Evolutionary conservation across 495 filamentous ascomycete genomes (phyloP), one percentile per base, ranked within the genome.

Genomic region (Lasiosphaeria hispida): DNA sequence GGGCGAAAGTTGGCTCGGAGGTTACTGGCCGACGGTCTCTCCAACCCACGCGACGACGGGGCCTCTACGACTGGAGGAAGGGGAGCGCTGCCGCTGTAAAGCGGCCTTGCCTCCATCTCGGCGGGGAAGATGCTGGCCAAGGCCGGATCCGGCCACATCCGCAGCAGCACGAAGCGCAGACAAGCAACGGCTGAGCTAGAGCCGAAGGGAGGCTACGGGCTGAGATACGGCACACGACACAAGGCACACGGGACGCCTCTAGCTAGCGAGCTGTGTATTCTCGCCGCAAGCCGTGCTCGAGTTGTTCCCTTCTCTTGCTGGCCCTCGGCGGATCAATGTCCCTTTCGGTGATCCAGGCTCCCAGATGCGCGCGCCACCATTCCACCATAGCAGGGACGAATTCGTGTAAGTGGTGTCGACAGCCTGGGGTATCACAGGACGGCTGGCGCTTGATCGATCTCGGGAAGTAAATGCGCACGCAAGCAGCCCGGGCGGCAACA

Each of bases 1-100:
- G 64, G 48, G 13, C 63, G 69, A 41, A 66, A 66, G 37, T 65
- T 52, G 38, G 60, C 40, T 23, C 71, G 67, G 10, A 69, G 60
- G 52, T 61, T 69, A 55, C 60, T 55, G 19, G 63, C 57, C 8
- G 66, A 60, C 9, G 58, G 30, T 19, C 61, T 61, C 39, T 69
- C 66, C 34, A 60, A 23, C 53, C 54, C 58, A 13, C 62, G 59
- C 43, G 58, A 38, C 44, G 60, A 58, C 6, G 66, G 58, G 5
- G 55, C 33, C 44, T 69, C 69, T 50, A 67, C 61, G 44, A 70
- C 43, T 7, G 69, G 47, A 34, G 67, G 50, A 10, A 68, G 58
- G 10, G 59, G 23, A 7, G 67, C 23, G 23, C 23, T 5, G 23
- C 23, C 23, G 23, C 6, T 55, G 48, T 35, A 42, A 47, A 5